Evolutionary conservation across 2,329 filamentous ascomycete species (phyloP), one percentile per base, ranked within the genome.

Genomic region (Bipolaris victoriae): DNA sequence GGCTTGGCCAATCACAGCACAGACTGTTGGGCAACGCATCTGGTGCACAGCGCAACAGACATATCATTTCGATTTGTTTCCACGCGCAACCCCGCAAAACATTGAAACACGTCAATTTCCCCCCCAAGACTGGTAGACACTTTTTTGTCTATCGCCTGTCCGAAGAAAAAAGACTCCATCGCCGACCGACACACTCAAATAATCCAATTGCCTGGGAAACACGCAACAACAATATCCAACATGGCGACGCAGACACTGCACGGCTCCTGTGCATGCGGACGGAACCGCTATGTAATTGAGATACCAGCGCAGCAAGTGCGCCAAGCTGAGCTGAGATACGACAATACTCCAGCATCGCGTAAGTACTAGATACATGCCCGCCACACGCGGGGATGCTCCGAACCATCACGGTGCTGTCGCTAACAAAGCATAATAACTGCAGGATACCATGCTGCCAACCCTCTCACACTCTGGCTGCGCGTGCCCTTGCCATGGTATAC

Each of bases 181-280:
- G 15, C 26, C 53, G n/a, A 51, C 26, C 26, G 26, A 33, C 26
- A 7, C 10, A n/a, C 10, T 13, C 11, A 3, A 24, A 29, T 10
- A 29, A 7, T 29, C 26, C 7, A 29, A 29, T 29, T 29, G 26
- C 26, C 26, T 29, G 9, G 13, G 20, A 41, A 41, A 4, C 20
- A 41, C 24, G 39, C 39, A n/a, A 13, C 37, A 49, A 48, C 36
- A 24, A 49, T 24, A 13, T 16, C 36, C 37, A 53, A 72, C 7
- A 41, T 72, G 72, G 71, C 73, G 52, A 62, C 71, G 39, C 73
- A 84, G 59, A 83, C 83, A 37, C 83, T 96, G 55, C 86, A 84
- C 63, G 92, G 92, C 68, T 86, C 88, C 63, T 97, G 93, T 80
- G 88, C 89, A 51, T 97, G 93, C 76, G 92, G 92, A 55, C 87